Evolutionary conservation across 768 basidiomycete species (phyloP).

Genomic region (Jaapia argillacea): DNA sequence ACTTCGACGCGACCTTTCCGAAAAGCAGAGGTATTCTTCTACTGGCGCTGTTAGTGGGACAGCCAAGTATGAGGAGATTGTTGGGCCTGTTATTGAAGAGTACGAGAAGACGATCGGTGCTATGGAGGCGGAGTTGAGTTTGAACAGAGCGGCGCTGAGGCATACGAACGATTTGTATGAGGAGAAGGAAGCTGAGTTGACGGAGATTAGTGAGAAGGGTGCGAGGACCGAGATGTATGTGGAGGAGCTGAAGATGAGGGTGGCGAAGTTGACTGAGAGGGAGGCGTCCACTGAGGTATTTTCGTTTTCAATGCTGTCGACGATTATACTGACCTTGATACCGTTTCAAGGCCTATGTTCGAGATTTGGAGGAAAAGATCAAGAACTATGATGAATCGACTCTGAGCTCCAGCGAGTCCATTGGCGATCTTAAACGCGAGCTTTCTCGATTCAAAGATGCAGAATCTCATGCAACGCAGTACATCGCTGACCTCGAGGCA

Average conservation of each 20-base stretch:
- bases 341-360: constrained; percentile 69
- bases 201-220: constrained; percentile 56
- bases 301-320: constrained; percentile 7
- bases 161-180: constrained; percentile 90
- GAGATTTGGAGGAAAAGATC: constrained; percentile 88
- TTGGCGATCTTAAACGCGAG: constrained; percentile 80
- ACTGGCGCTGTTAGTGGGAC: constrained; percentile 60
- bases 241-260: constrained; percentile 71
- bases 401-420: constrained; percentile 63
- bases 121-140: constrained; percentile 85
- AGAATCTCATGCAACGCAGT: constrained; percentile 62
- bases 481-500: constrained; percentile 80
- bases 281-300: constrained; percentile 88
- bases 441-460: constrained; percentile 66
- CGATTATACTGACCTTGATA: constrained; percentile 1
- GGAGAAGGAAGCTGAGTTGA: constrained; percentile 81
- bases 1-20: constrained; percentile 68
- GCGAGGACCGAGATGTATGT: constrained; percentile 77
- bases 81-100: constrained; percentile 96
- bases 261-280: constrained; percentile 77
- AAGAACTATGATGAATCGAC: constrained; percentile 77
- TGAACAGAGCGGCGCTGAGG: constrained; percentile 78
- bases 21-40: constrained; percentile 49
- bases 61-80: constrained; percentile 82
- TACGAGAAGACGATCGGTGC: constrained; percentile 96